Evolutionary conservation across 2,329 filamentous ascomycete species (phyloP).

Genomic region (Alternaria burnsii): DNA sequence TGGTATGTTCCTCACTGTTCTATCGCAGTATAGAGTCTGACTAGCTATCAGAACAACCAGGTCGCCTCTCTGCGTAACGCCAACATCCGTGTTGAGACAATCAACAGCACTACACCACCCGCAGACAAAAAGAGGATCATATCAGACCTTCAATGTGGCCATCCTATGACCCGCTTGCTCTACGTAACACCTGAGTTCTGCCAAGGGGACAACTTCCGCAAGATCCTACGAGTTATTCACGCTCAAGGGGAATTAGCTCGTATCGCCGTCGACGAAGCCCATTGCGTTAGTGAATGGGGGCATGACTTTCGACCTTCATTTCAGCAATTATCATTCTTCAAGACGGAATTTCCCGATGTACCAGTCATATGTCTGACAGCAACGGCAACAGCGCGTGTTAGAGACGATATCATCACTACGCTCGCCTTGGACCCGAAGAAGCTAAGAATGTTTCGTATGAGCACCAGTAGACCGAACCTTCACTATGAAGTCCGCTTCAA

Average conservation of each 20-base stretch:
- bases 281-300: conserved; percentile 98
- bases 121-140: conserved; percentile 74
- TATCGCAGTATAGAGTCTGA: conserved; percentile 14
- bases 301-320: conserved; percentile 97
- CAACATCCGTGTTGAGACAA: conserved; percentile 80
- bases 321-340: conserved; percentile 86
- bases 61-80: conserved; percentile 79
- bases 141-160: conserved; percentile 84
- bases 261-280: conserved; percentile 91
- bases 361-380: conserved; percentile 94
- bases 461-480: conserved; percentile 82
- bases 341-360: conserved; percentile 79
- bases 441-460: conserved; percentile 80
- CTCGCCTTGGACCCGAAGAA: conserved; percentile 72
- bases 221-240: conserved; percentile 75
- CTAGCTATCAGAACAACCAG: conserved; percentile 77
- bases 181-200: conserved; percentile 96
- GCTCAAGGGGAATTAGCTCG: conserved; percentile 84
- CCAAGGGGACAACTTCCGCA: conserved; percentile 77
- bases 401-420: conserved; percentile 81
- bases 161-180: conserved; percentile 81
- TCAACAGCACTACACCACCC: conserved; percentile 81
- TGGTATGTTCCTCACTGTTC: conserved; percentile 64
- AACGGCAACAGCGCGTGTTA: conserved; percentile 82
- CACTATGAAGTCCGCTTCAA: conserved; percentile 91